Evolutionary conservation across 345 rosid genomes (phyloP).

Genomic region (Litchi chinensis): DNA sequence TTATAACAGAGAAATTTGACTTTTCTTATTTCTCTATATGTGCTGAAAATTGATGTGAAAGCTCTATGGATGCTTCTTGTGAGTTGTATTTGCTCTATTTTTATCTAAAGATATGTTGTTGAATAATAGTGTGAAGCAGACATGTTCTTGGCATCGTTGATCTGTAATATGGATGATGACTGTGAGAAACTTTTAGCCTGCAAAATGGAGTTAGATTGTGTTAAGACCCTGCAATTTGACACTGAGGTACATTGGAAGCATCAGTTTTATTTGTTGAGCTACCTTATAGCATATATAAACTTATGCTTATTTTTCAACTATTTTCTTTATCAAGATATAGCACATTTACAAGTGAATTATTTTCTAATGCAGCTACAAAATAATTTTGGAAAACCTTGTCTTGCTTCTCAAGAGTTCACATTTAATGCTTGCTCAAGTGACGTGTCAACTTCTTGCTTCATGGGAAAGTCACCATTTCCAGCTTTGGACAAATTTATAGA

Average conservation of each 20-base stretch:
- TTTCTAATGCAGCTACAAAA: conserved; percentile 51
- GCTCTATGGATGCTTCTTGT: conserved; percentile 3
- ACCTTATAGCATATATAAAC: background rate
- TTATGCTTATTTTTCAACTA: background rate
- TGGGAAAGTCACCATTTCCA: conserved; percentile 84
- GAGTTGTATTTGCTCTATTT: background rate
- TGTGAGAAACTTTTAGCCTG: conserved; percentile 87
- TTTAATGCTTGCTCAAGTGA: conserved; percentile 40
- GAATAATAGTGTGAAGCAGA: conserved; percentile 73
- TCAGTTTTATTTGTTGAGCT: conserved; percentile 20
- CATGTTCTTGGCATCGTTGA: conserved; percentile 85
- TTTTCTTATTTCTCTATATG: background rate
- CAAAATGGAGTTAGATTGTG: conserved; percentile 87
- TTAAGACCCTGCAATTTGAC: conserved; percentile 82
- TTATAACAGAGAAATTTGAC: background rate
- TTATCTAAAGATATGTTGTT: conserved; percentile 10
- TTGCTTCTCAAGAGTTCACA: conserved; percentile 35
- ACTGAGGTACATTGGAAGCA: conserved; percentile 62
- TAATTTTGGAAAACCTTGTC: conserved; percentile 37
- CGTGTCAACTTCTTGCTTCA: conserved; percentile 44
- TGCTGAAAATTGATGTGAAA: too few species aligned
- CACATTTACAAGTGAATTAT: conserved; percentile 13
- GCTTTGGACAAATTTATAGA: conserved; percentile 76
- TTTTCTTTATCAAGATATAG: background rate
- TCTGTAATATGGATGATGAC: conserved; percentile 77